Conservation (phyloP, 1,284 basidiomycete genomes). For the Tausonia pullulans region DNA sequence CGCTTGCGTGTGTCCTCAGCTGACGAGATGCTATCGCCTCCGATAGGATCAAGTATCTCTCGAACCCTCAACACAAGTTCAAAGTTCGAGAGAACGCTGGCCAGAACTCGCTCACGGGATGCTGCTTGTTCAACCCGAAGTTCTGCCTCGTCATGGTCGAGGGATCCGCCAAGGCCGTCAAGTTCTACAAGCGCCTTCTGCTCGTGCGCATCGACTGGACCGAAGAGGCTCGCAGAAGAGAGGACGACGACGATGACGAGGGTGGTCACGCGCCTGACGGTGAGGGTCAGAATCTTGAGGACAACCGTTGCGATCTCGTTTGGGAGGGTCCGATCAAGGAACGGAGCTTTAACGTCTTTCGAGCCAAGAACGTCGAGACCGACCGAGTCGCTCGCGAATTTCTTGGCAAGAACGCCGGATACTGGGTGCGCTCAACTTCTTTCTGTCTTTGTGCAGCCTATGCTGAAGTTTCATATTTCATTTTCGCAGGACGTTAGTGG, state of each 20-base stretch:
- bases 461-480: too few species aligned
- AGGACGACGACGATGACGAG: conserved; percentile 30
- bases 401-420: conserved; percentile 71
- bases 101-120: conserved; percentile 73
- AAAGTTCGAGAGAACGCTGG: conserved; percentile 95
- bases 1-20: not conserved
- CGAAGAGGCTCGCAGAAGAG: conserved; percentile 55
- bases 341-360: conserved; percentile 66
- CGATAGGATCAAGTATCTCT: conserved; percentile 66
- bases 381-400: conserved; percentile 75
- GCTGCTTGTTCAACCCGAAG: conserved; percentile 76
- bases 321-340: conserved; percentile 89
- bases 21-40: not conserved
- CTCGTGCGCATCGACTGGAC: conserved; percentile 86
- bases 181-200: conserved; percentile 83
- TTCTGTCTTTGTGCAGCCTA: too few species aligned
- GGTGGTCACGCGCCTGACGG: not conserved
- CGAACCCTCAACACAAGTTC: conserved; percentile 88
- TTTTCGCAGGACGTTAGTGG: too few species aligned
- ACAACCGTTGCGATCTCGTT: conserved; percentile 80
- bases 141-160: conserved; percentile 92
- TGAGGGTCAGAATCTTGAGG: conserved; percentile 45
- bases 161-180: conserved; percentile 73
- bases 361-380: conserved; percentile 70
- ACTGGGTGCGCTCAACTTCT: conserved; percentile 49